A percentile compares a stretch with the other conserved stretches of the same genome.
Conservation (phyloP, 257 asterid species). For the Schizonepeta tenuifolia region DNA sequence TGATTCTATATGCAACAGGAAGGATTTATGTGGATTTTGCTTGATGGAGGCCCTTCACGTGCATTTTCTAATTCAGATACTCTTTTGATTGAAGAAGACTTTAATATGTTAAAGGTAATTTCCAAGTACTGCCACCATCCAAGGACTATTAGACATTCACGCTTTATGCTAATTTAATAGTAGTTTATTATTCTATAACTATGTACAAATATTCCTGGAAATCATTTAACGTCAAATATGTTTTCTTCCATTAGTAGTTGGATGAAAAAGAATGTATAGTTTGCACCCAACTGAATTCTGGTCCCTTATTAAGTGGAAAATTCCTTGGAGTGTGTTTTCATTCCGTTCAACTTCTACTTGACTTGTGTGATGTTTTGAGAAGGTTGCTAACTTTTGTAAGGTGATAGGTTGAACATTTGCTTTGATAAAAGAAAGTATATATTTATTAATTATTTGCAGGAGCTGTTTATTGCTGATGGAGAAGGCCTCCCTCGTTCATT, state of each 20-base stretch:
- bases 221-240: conserved; percentile 21
- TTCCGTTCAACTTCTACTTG: not conserved
- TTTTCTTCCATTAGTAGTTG: conserved; percentile 10
- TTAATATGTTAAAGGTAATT: conserved; percentile 72
- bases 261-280: conserved; percentile 2
- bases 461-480: conserved; percentile 94
- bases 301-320: not conserved
- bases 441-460: conserved; percentile 50
- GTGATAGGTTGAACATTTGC: not conserved
- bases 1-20: conserved; percentile 66
- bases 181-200: not conserved
- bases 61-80: conserved; percentile 82
- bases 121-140: conserved; percentile 14
- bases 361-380: not conserved
- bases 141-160: conserved; percentile 11
- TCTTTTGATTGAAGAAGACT: conserved; percentile 85
- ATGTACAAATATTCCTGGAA: conserved; percentile 12
- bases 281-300: conserved; percentile 8
- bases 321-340: not conserved
- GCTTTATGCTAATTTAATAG: not conserved
- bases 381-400: not conserved
- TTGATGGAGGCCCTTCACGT: conserved; percentile 97
- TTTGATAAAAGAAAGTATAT: not conserved
- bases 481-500: conserved; percentile 96
- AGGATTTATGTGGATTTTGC: conserved; percentile 91